phyloP scores from a whole-genome alignment of 495 filamentous ascomycete genomes.

The Daldinia vernicosa region DNA sequence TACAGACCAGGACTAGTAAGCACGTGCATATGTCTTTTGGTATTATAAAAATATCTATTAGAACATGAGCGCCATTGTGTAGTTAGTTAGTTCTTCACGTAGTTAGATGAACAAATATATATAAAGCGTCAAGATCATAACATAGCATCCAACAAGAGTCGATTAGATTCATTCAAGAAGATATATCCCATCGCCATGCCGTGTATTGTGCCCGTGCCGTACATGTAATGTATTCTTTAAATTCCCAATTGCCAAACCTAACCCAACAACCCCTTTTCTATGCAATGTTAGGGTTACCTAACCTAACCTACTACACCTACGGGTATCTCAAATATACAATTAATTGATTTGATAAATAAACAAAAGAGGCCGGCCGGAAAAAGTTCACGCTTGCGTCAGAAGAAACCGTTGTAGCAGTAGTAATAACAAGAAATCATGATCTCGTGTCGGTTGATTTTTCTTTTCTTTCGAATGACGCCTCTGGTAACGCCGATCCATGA shows the following conservation, averaged over 20 bases:
- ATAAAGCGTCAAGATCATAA: no score
- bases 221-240: background rate
- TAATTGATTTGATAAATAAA: background rate
- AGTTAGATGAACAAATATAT: no score
- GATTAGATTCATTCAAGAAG: background rate
- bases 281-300: background rate
- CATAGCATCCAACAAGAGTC: no score
- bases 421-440: background rate
- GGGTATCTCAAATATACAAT: background rate
- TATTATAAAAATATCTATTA: no score
- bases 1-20: no score
- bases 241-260: background rate
- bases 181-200: background rate
- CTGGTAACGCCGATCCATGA: slow-evolving; percentile 19
- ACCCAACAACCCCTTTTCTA: background rate
- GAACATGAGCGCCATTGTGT: background rate
- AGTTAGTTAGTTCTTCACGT: background rate
- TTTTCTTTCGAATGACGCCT: background rate
- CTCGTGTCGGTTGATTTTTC: background rate
- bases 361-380: background rate
- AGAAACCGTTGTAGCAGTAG: background rate
- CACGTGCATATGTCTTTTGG: no score
- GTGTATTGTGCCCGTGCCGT: background rate
- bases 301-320: background rate
- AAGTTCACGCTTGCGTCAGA: background rate